Evolutionary conservation across 495 filamentous ascomycete genomes (phyloP).

Genomic region (Trichoderma orchidacearum): DNA sequence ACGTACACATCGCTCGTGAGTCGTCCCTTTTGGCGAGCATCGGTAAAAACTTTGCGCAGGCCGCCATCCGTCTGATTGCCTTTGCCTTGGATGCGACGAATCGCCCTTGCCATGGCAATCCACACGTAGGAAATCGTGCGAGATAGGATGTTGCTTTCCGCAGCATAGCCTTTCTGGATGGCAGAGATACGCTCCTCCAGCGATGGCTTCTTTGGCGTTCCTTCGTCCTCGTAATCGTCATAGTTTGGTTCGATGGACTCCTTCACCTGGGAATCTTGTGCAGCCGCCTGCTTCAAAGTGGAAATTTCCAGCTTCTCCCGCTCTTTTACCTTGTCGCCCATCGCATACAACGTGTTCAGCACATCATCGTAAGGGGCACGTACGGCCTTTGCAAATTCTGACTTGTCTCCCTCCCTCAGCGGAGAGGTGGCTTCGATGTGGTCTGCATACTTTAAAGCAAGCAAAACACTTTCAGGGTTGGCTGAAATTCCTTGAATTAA

Average conservation of each 20-base stretch:
- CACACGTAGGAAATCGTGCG: conserved; percentile 78
- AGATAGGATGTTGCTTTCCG: conserved; percentile 58
- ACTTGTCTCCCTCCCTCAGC: conserved; percentile 57
- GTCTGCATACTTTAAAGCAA: conserved; percentile 82
- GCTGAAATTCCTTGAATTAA: conserved; percentile 69
- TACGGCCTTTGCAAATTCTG: conserved; percentile 54
- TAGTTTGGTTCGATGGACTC: conserved; percentile 25
- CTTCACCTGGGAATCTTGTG: conserved; percentile 18
- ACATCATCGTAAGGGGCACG: conserved; percentile 72
- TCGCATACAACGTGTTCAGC: conserved; percentile 69
- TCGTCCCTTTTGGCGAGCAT: conserved; percentile 71
- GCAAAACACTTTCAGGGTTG: conserved; percentile 83
- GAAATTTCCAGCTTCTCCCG: conserved; percentile 59
- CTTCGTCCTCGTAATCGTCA: conserved; percentile 48
- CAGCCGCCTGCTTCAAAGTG: conserved; percentile 48
- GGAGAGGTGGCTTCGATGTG: conserved; percentile 60
- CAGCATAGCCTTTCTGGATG: conserved; percentile 53
- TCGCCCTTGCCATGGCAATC: conserved; percentile 87
- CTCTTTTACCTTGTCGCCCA: conserved; percentile 58
- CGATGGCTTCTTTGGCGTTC: conserved; percentile 39
- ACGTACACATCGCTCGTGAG: conserved; percentile 91
- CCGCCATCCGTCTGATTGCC: conserved; percentile 62
- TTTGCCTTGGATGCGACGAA: conserved; percentile 90
- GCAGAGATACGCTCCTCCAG: conserved; percentile 55
- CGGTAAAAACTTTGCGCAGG: conserved; percentile 70